Conservation (phyloP, 208 protist genomes). For the Crithidia sp. region DNA sequence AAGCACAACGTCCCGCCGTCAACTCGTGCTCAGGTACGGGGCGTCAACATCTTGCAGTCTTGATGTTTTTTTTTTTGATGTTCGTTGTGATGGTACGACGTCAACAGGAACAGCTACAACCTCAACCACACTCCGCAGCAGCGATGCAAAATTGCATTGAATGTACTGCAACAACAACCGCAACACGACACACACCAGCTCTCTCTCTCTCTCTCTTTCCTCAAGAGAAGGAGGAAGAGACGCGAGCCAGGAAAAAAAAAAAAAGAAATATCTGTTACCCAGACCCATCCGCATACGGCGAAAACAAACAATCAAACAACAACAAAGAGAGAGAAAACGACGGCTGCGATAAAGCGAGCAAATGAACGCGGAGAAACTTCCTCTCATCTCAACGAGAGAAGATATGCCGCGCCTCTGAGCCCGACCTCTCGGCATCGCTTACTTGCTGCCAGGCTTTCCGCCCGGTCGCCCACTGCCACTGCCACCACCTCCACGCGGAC, state of each 20-base stretch:
- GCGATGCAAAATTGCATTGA: too few relatives aligned
- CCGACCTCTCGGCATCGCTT: not conserved
- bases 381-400: not conserved
- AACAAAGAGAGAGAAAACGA: not conserved
- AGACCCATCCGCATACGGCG: not conserved
- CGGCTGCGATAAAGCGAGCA: not conserved
- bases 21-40: too few relatives aligned
- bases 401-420: too few relatives aligned
- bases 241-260: not conserved
- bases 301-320: not conserved
- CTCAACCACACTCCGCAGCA: too few relatives aligned
- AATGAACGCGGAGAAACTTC: not conserved
- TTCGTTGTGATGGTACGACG: too few relatives aligned
- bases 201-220: too few relatives aligned
- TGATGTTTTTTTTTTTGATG: too few relatives aligned
- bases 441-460: conserved; percentile 10
- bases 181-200: too few relatives aligned
- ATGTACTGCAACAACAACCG: too few relatives aligned
- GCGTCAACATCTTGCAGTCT: too few relatives aligned
- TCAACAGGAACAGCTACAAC: too few relatives aligned
- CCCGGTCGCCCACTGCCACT: conserved; percentile 27
- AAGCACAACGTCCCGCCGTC: too few relatives aligned
- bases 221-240: not conserved
- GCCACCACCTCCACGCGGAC: conserved; percentile 5
- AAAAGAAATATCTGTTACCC: not conserved